A percentile compares a stretch with the other conserved stretches of the same genome.
phyloP scores from a whole-genome alignment of 805 yeast species.

The Komagataella kurtzmanii region DNA sequence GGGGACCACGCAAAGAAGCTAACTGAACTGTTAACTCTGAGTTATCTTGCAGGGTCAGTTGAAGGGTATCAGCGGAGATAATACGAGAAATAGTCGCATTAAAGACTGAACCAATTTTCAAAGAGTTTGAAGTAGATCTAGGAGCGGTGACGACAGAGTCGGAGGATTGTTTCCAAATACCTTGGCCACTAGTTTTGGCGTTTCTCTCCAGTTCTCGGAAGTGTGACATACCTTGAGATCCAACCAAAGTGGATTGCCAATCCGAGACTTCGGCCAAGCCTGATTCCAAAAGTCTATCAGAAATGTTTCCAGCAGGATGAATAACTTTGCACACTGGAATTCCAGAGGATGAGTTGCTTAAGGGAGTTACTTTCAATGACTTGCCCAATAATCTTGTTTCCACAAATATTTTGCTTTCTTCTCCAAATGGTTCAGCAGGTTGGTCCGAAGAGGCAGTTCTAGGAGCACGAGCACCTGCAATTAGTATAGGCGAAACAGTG shows the following conservation, averaged over 20 bases:
- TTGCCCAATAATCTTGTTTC: constrained; percentile 52
- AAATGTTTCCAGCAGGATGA: constrained; percentile 72
- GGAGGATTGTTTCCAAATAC: constrained; percentile 36
- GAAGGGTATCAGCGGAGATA: constrained; percentile 55
- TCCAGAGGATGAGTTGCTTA: constrained; percentile 53
- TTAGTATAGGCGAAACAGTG: constrained; percentile 40
- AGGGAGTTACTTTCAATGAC: constrained; percentile 37
- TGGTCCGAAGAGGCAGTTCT: constrained; percentile 38
- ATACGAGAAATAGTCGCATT: constrained; percentile 47
- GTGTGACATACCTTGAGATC: constrained; percentile 45
- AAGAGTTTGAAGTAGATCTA: constrained; percentile 6
- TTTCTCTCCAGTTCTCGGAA: constrained; percentile 52
- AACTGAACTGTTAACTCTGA: constrained; percentile 57
- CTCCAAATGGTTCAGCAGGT: constrained; percentile 46
- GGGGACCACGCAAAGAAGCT: constrained; percentile 67
- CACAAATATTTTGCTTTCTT: constrained; percentile 50
- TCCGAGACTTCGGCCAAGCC: constrained; percentile 72
- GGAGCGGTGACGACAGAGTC: constrained; percentile 9
- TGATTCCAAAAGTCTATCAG: constrained; percentile 47
- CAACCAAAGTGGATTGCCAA: constrained; percentile 65
- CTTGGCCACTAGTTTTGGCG: constrained; percentile 43
- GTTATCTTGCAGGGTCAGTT: constrained; percentile 33
- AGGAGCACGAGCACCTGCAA: constrained; percentile 69
- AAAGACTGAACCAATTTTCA: constrained; percentile 29
- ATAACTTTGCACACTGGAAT: constrained; percentile 41